Evolutionary conservation across 257 asterid genomes (phyloP).

Genomic region (Nicotiana undulata): DNA sequence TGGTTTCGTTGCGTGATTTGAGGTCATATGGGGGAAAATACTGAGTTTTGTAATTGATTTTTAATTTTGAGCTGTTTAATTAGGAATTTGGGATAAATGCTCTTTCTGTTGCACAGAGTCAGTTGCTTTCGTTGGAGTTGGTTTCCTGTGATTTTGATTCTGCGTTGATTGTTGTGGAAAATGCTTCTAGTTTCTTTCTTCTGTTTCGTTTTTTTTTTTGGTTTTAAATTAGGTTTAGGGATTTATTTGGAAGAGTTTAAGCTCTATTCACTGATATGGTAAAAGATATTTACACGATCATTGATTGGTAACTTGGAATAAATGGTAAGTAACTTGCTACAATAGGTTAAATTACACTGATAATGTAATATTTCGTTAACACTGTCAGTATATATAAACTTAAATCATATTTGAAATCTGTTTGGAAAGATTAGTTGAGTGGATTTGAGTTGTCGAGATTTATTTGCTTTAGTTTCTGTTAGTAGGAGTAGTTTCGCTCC

Average conservation of each 20-base stretch:
- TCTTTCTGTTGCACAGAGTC: background rate
- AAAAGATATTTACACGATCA: no score
- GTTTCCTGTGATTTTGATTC: background rate
- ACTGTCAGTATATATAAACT: no score
- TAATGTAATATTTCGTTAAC: no score
- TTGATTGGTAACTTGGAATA: no score
- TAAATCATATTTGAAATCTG: background rate
- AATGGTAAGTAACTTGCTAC: no score
- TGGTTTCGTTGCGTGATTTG: background rate
- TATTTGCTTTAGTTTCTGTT: background rate
- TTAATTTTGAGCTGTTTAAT: background rate
- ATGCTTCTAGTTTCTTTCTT: background rate
- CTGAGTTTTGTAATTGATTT: background rate
- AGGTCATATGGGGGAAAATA: background rate
- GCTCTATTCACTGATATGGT: no score
- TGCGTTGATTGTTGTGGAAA: background rate
- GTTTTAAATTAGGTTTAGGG: background rate
- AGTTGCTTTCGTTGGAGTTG: background rate
- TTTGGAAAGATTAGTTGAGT: background rate
- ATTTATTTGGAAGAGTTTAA: background rate
- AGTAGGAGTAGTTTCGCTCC: background rate
- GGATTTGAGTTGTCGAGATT: background rate
- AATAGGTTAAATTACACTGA: no score
- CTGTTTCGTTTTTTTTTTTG: background rate
- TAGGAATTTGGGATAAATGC: background rate